Base-by-base conservation (phyloP, 2,329 filamentous ascomycete species). In the Penicillium sclerotiorum region DNA sequence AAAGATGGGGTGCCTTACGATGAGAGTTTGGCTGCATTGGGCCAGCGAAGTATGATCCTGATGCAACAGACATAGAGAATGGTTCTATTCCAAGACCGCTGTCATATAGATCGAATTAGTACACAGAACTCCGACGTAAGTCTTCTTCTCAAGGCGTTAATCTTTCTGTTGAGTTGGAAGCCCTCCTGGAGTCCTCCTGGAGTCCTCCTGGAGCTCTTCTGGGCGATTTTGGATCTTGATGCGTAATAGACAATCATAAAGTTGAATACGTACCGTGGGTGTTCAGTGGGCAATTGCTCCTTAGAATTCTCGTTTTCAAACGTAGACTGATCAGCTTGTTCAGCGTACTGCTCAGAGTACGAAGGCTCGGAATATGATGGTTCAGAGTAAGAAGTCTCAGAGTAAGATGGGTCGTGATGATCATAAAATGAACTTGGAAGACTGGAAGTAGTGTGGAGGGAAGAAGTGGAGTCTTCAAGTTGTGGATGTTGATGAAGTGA, bases 1-100 rank as follows among this genome's bases (percentile, higher is more conserved):
- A 5, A 22, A 15, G n/a, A 32, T 15, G 23, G 30, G 21, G 11
- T 7, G 25, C 17, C 65, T 43, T 66, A 69, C 66, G 61, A 13
- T 64, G 57, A 41, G 61, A 46, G 36, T 67, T 63, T 23, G 65
- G 64, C 53, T 65, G 62, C 66, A 69, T 67, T 43, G 47, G 53
- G 49, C 52, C 56, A 52, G 54, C 55, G 27, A 61, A 58, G 48
- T 62, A 62, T 46, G 52, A 28, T 27, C 58, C 53, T 50, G 60
- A 54, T 53, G 47, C 50, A 47, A 56, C 57, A 20, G 58, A 60
- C 59, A 62, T 62, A 45, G 55, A 49, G 51, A 54, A 57, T 40
- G 50, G 42, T 56, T 45, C 46, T 40, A 56, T 49, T 32, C 39
- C 59, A 52, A 56, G 56, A 33, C 46, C 46, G 30, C 55, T 62